phyloP scores from a whole-genome alignment of 164 flowering plant species.

The Platanus orientalis region DNA sequence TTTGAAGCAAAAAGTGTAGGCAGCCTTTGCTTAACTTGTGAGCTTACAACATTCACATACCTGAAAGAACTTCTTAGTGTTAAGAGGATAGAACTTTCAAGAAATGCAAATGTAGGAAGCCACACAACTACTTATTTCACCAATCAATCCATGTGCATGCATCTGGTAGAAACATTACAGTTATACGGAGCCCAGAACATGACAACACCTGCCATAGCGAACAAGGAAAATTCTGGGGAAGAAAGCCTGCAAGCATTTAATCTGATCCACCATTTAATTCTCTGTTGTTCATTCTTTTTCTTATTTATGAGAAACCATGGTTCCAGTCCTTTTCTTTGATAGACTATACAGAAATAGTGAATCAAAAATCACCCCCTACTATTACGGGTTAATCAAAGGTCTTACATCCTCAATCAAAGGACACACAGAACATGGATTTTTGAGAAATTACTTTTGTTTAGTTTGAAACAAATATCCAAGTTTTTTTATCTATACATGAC shows the following conservation, averaged over 20 bases:
- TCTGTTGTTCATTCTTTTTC: background rate
- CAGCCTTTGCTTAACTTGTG: conserved; percentile 5
- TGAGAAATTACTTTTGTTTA: too few species aligned
- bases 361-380: too few species aligned
- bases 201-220: background rate
- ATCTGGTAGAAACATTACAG: background rate
- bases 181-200: background rate
- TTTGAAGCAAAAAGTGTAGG: conserved; percentile 3
- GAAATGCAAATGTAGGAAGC: background rate
- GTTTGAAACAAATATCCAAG: too few species aligned
- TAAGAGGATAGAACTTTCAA: background rate
- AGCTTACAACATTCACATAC: conserved; percentile 2
- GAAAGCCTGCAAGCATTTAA: background rate
- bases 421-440: too few species aligned
- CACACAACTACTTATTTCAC: background rate
- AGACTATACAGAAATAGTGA: background rate
- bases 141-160: background rate
- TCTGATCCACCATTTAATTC: background rate
- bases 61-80: conserved; percentile 4
- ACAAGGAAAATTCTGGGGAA: background rate
- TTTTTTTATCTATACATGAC: too few species aligned
- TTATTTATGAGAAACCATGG: background rate
- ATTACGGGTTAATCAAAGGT: too few species aligned
- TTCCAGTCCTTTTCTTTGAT: background rate
- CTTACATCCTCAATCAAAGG: too few species aligned